Conservation (phyloP, 495 filamentous ascomycete genomes). For the Hamigera avellanea region DNA sequence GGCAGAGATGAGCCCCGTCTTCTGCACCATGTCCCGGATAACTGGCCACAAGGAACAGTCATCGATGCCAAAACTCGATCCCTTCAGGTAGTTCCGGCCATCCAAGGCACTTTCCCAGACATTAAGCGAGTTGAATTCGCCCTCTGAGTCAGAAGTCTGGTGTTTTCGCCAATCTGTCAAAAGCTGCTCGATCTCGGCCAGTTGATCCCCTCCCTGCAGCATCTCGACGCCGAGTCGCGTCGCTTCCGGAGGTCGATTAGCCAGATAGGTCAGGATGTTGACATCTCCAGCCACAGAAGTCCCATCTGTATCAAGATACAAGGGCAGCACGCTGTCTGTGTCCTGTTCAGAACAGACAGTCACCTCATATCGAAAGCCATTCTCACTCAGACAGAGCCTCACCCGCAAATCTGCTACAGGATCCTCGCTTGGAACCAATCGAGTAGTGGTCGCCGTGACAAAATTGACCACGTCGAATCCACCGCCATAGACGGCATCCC, state of each 20-base stretch:
- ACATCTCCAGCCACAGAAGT: constrained; percentile 20
- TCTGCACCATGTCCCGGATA: constrained; percentile 43
- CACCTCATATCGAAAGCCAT: constrained; percentile 41
- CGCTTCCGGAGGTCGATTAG: constrained; percentile 11
- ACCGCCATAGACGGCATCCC: constrained; percentile 63
- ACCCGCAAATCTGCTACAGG: constrained; percentile 45
- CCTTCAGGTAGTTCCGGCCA: constrained; percentile 45
- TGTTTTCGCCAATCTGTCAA: constrained; percentile 20
- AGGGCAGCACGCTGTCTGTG: constrained; percentile 4
- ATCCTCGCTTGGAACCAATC: constrained; percentile 42
- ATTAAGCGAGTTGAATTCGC: constrained; percentile 14
- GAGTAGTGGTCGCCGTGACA: constrained; percentile 35
- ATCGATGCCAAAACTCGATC: constrained; percentile 42
- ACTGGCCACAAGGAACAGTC: constrained; percentile 68
- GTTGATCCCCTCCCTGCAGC: constrained; percentile 19
- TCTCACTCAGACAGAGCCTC: constrained; percentile 44
- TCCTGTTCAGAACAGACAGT: constrained; percentile 1
- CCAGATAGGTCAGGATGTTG: constrained; percentile 20
- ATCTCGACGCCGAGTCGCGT: constrained; percentile 20
- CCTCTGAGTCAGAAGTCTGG: constrained; percentile 4
- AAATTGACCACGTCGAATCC: constrained; percentile 88
- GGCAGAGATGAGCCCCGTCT: constrained; percentile 14
- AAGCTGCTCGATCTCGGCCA: constrained; percentile 22
- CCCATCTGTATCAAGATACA: constrained; percentile 19
- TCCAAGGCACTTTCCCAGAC: constrained; percentile 39